Base-by-base conservation (phyloP, 2,329 filamentous ascomycete genomes). In the Neonectria hederae region DNA sequence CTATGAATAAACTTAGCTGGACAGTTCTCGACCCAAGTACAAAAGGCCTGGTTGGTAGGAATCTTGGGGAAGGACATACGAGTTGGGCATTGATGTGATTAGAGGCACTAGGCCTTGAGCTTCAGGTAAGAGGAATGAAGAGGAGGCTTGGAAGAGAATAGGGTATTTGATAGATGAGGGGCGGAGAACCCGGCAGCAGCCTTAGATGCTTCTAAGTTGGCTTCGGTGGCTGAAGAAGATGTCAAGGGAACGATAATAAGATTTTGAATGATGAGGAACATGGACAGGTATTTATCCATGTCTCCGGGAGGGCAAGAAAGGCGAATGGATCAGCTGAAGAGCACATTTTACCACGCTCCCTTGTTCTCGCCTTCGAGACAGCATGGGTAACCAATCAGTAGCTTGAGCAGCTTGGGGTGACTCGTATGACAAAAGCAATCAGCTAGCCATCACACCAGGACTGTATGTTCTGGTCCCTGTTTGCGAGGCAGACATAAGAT, bases 401-500 rank as follows among this genome's bases (percentile, higher is more conserved):
- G 14, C 35, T 17, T 38, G 14, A 17, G 6, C 35, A 14, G 14
- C 35, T 17, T 38, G 35, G 35, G 2, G 14, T 38, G 35, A 38
- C 13, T 17, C 5, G 8, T 6, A 8, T 38, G 35, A 17, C 14
- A 7, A n/a, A 14, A 38, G 8, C 5, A 38, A 38, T 2, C 14
- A 14, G 4, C 14, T 38, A 21, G 17, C 28, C 19, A 35, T 61
- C 9, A 28, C 32, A 1, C 58, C 63, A 4, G 63, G 63, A 26
- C 26, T 65, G 63, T 65, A 54, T 14, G 62, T 64, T 53, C 21
- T 22, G 46, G 30, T 21, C 5, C n/a, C 9, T 4, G 5, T 14
- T n/a, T 42, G 11, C 3, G 26, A 6, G 14, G 11, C 45, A 2
- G 6, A 30, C 14, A 3, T 19, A 51, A 10, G 4, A 40, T 9